phyloP scores from a whole-genome alignment of 129 eudicot species.

The Artemisia tridentata region DNA sequence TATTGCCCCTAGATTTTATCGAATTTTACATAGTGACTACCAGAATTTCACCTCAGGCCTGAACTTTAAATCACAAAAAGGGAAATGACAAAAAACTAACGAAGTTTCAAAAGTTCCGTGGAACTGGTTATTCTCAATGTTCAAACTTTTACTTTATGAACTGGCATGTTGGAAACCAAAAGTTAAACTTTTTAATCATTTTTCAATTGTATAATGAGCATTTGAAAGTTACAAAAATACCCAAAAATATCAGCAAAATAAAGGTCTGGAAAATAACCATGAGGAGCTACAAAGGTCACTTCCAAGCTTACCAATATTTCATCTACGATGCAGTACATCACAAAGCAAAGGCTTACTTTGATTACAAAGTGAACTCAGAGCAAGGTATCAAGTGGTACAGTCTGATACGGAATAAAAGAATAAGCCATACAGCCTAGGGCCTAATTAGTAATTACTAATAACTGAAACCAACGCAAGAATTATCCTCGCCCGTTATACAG shows the following conservation, averaged over 20 bases:
- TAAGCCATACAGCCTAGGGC: not conserved
- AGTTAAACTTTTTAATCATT: not conserved
- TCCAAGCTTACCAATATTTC: not conserved
- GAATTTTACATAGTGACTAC: not conserved
- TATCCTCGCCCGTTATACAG: too few species aligned
- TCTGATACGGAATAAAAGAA: not conserved
- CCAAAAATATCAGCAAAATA: too few species aligned
- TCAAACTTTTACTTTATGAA: not conserved
- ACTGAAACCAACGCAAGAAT: too few species aligned
- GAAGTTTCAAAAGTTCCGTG: not conserved
- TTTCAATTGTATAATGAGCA: not conserved
- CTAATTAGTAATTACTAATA: too few species aligned
- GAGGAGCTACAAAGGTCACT: too few species aligned
- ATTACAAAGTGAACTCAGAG: not conserved
- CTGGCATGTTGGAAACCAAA: not conserved
- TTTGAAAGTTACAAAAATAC: constrained; percentile 3
- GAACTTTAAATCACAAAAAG: not conserved
- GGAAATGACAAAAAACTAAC: not conserved
- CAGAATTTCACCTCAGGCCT: not conserved
- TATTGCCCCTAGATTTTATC: not conserved
- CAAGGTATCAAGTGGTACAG: not conserved
- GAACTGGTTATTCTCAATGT: not conserved
- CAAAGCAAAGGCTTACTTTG: not conserved
- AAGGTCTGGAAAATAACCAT: too few species aligned
- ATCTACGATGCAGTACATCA: not conserved